Conservation (phyloP, 495 filamentous ascomycete genomes). For the Aspergillus bertholletiae region DNA sequence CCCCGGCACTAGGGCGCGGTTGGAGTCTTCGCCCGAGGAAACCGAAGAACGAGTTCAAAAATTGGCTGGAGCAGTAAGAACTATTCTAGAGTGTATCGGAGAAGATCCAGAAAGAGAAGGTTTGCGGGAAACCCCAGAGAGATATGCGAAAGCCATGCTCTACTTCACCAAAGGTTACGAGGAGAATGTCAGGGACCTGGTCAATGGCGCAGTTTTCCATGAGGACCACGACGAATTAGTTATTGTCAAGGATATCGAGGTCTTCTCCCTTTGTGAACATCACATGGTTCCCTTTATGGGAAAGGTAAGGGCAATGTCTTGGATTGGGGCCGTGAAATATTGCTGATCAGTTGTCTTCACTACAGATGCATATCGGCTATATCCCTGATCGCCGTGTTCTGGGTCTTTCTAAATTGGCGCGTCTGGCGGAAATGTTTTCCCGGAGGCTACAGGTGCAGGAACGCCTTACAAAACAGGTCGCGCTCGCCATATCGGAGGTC, state of each 20-base stretch:
- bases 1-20: slow-evolving; percentile 71
- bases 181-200: slow-evolving; percentile 88
- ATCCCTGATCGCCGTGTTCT: slow-evolving; percentile 84
- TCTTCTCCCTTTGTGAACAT: slow-evolving; percentile 95
- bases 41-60: slow-evolving; percentile 66
- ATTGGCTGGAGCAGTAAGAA: slow-evolving; percentile 80
- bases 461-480: slow-evolving; percentile 91
- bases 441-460: slow-evolving; percentile 93
- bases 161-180: slow-evolving; percentile 99
- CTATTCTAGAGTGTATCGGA: slow-evolving; percentile 91
- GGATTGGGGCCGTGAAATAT: background rate
- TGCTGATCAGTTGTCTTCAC: slow-evolving; percentile 13
- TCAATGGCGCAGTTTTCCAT: slow-evolving; percentile 94
- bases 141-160: slow-evolving; percentile 95
- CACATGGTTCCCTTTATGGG: slow-evolving; percentile 96
- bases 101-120: slow-evolving; percentile 94
- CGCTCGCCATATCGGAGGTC: slow-evolving; percentile 87
- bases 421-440: slow-evolving; percentile 96
- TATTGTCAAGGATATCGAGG: slow-evolving; percentile 96
- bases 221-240: slow-evolving; percentile 97
- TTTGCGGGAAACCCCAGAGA: slow-evolving; percentile 76
- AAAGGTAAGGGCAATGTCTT: slow-evolving; percentile 55
- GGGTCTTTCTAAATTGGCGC: slow-evolving; percentile 90
- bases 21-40: slow-evolving; percentile 75
- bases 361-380: slow-evolving; percentile 96